Evolutionary conservation across 1,284 basidiomycete species (phyloP), one percentile per base, ranked within the genome.

Genomic region (Neolentinus lepideus): DNA sequence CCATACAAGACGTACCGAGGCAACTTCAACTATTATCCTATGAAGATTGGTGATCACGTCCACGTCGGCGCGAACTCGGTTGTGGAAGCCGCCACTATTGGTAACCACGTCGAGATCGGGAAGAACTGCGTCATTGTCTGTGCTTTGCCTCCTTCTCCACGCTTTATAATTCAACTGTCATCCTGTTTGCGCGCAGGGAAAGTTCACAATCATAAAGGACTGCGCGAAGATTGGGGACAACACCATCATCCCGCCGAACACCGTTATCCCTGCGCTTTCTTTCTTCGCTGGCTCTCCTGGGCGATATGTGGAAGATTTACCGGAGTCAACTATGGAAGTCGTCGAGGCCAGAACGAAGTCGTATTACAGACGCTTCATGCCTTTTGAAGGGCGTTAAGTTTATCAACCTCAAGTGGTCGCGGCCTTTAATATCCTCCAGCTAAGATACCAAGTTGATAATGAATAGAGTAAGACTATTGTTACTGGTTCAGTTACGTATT

Each of bases 171-270:
- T n/a, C 21, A 45, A 11, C 2, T 14, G n/a, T 19, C n/a, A 19
- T 43, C n/a, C n/a, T n/a, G 16, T 11, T 45, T 4, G 4, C 27
- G 14, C 31, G 14, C 63, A 97, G 95, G 95, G 97, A 26, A 94
- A 97, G 67, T 98, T 98, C 63, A 87, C 88, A 0, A 94, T 98
- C 60, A 94, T 99, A 71, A 98, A 98, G 68, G 96, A 99, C 67
- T 94, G 94, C 63, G 92, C 91, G 2, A 86, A 85, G 58, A 88
- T 92, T 58, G 88, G 84, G 58, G 94, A 96, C 68, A 88, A 90
- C 60, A 90, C 93, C 0, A 85, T 99, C 19, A 75, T 99, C 3
- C 90, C 95, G 2, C 90, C 95, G 12, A 94, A 94, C 58, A 94
- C 94, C 0, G 92, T 98, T 52, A 84, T 99, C 11, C 94, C 95